Evolutionary conservation across 345 rosid species (phyloP), one percentile per base, ranked within the genome.

Genomic region (Bretschneidera sinensis): DNA sequence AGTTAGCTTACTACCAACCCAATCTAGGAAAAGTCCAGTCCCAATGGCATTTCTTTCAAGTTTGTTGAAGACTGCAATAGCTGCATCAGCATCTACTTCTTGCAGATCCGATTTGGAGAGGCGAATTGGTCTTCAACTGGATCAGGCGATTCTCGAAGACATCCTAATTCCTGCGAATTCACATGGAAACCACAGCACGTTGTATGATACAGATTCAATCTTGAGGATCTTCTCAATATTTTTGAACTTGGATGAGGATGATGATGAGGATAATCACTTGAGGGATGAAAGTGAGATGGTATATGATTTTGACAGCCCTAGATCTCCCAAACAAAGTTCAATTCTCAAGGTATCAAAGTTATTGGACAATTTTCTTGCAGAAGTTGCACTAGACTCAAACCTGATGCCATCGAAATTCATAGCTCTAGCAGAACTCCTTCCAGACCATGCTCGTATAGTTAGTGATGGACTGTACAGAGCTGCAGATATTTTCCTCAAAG

Each of bases 61-160:
- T 73, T 70, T 94, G 67, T 68, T 94, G 57, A 94, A 94, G 74
- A 73, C 85, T 43, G 82, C 87, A 6, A 90, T 90, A 53, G 81
- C 85, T n/a, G 78, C 90, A 24, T 79, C 87, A 8, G 81, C 85
- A 8, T 65, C 77, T 34, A 81, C 80, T n/a, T 79, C 91, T 6
- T 88, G 96, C 65, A 83, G 86, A 70, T 79, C 95, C 0, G 96
- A 94, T 69, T 71, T 94, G 57, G 99, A 94, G 74, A 71, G 96
- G 62, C 75, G 99, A 35, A 88, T 94, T 0, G 96, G 97, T 55
- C 89, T 90, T 49, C 99, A 94, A 51, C 80, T 94, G 22, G 97
- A 94, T 66, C 99, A 94, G 70, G 97, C 99, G 17, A 94, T 94
- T 67, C 96, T 88, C n/a, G 99, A 90, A 74, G 99, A 94, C 70